Base-by-base conservation (phyloP, 805 yeast species). In the Ogataea pignaliae region DNA sequence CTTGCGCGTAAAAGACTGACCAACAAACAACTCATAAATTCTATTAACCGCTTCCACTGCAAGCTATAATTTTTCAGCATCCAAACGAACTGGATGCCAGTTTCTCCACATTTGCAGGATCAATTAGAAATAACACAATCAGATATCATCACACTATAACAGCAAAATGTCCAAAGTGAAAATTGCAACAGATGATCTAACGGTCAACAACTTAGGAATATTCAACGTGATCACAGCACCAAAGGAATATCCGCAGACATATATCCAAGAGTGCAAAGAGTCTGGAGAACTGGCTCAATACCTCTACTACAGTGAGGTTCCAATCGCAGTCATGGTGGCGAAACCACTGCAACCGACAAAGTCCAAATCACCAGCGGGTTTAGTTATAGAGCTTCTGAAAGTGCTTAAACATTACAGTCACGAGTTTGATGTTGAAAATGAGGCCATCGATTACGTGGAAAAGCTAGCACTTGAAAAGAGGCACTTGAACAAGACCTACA, bases 291-390 rank as follows among this genome's bases (percentile, higher is more conserved):
- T 83, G 30, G 72, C 74, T 30, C 73, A 81, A 56, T 65, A 81
- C 31, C 76, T 69, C 0, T 85, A 71, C 64, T 84, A 73, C 62
- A 76, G 83, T 39, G 96, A 85, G 56, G 76, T 85, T 6, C 88
- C 96, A 8, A 91, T 88, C 3, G 96, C 93, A 13, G 83, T 81
- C 3, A 66, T 88, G 39, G 80, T 81, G 47, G 83, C 85, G 43
- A 72, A 69, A 51, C 63, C 71, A 9, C 65, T 74, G 42, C 71
- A 72, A 44, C 69, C 77, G 16, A 54, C 66, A 12, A 68, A 71
- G 37, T 69, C 70, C 5, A 69, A 59, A 29, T 44, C 62, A 1
- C 66, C 66, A 1, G 43, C 55, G 14, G 68, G 65, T 2, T 44
- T 63, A 14, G 17, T 53, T 3, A 48, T 64, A 16, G 49, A 54